Evolutionary conservation across 2,329 filamentous ascomycete genomes (phyloP).

Genomic region (Fusarium concolor): DNA sequence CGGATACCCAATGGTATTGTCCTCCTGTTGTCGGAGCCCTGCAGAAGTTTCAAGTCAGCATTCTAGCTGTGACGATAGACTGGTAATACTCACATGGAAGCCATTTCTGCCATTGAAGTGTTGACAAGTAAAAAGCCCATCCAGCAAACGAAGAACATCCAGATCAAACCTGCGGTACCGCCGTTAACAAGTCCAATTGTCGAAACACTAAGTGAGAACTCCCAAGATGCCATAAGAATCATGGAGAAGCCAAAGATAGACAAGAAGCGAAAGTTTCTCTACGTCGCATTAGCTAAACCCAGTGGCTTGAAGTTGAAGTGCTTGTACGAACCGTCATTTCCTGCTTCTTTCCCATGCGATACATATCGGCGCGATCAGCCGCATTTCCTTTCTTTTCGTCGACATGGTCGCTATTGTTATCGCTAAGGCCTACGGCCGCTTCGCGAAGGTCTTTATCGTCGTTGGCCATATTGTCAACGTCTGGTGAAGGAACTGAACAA

Average conservation of each 20-base stretch:
- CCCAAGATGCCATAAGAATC: constrained; percentile 59
- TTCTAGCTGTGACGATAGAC: fast-evolving
- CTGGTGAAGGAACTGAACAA: background rate
- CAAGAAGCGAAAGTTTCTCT: constrained; percentile 59
- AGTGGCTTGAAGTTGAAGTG: fast-evolving
- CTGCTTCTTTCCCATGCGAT: constrained; percentile 39
- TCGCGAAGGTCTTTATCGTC: constrained; percentile 23
- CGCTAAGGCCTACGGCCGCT: background rate
- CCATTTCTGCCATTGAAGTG: constrained; percentile 62
- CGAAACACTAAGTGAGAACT: constrained; percentile 49
- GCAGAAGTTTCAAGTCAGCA: background rate
- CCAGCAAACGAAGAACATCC: constrained; percentile 56
- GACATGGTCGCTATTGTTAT: constrained; percentile 10
- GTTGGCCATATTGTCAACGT: constrained; percentile 20
- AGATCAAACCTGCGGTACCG: constrained; percentile 60
- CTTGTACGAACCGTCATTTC: constrained; percentile 39
- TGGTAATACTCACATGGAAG: constrained; percentile 53
- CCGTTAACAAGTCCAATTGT: constrained; percentile 53
- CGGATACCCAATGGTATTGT: constrained; percentile 69
- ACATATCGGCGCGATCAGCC: constrained; percentile 42
- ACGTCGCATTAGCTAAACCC: background rate
- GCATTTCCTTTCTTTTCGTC: constrained; percentile 39
- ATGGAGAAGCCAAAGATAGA: constrained; percentile 61
- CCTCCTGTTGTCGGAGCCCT: constrained; percentile 66
- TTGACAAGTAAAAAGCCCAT: constrained; percentile 54